Base-by-base conservation (phyloP, 2,329 filamentous ascomycete species). In the Aspergillus brasiliensis region DNA sequence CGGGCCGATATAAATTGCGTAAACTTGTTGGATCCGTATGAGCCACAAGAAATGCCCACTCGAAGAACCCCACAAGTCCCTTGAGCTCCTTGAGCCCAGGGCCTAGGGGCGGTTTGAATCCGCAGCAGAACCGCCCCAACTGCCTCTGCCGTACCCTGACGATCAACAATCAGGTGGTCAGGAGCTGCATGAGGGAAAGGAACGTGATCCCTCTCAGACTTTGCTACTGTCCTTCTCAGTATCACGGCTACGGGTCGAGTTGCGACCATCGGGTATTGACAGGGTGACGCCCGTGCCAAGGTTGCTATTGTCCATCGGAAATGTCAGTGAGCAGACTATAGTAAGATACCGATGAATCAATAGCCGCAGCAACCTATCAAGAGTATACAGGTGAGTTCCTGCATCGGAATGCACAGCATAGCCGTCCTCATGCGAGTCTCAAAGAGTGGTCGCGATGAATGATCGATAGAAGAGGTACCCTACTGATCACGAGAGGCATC, bases 121-220 rank as follows among this genome's bases (percentile, higher is more conserved):
- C 38, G 46, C 38, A 17, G n/a, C 52, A 31, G 10, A 21, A 34
- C 15, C n/a, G 23, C 13, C 3, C 38, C 37, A n/a, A 15, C 38
- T 34, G n/a, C 38, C 10, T 28, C 25, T 55, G 23, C 38, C 44
- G 52, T 55, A 46, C 52, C 27, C 38, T 44, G 42, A 38, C 42
- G 52, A 55, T 55, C 38, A 55, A 55, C 52, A 21, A 34, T 55
- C 52, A 55, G 38, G 23, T 55, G 52, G 52, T n/a, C 37, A 28
- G 27, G 34, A 21, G 42, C 25, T 55, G 28, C 38, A 46, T 31
- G 17, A 15, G 10, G 17, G 19, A 44, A 13, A 10, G 28, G 44
- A 34, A 25, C 19, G 19, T 44, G n/a, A 21, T 46, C 52, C 23
- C 38, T 23, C n/a, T 44, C 31, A 31, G 23, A 31, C 38, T 23